A percentile compares a stretch with the other conserved stretches of the same genome.
Conservation (phyloP, 495 filamentous ascomycete genomes). For the Tuber magnatum region DNA sequence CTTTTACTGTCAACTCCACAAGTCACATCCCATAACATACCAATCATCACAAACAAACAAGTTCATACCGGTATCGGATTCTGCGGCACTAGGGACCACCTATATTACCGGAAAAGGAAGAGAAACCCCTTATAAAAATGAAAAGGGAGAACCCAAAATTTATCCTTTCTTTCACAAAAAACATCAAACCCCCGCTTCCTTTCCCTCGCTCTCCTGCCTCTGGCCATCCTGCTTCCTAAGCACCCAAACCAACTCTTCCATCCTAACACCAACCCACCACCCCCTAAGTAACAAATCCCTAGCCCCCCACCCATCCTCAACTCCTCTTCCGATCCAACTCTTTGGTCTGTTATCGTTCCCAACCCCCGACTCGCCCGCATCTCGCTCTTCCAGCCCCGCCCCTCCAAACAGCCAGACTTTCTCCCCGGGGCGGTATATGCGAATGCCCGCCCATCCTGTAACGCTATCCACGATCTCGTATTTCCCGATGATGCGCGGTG, state of each 20-base stretch:
- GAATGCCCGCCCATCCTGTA: constrained; percentile 63
- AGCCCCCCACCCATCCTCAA: constrained; percentile 40
- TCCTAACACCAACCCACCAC: constrained; percentile 57
- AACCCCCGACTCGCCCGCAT: constrained; percentile 34
- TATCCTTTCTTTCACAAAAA: not conserved
- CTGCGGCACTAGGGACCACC: not conserved
- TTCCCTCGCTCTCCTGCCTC: not conserved
- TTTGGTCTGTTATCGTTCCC: constrained; percentile 41
- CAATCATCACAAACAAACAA: not conserved
- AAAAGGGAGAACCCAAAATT: not conserved
- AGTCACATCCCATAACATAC: not conserved
- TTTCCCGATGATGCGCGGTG: constrained; percentile 51
- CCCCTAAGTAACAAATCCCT: constrained; percentile 45
- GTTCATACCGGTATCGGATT: not conserved
- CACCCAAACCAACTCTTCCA: constrained; percentile 55
- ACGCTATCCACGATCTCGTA: constrained; percentile 69
- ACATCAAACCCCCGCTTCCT: not conserved
- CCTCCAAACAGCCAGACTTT: constrained; percentile 38
- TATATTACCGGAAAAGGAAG: not conserved
- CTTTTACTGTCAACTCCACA: not conserved
- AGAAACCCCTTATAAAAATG: not conserved
- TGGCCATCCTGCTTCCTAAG: constrained; percentile 46
- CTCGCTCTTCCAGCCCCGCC: constrained; percentile 31
- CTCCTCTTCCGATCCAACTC: constrained; percentile 38
- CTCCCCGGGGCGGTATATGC: constrained; percentile 54